Percentiles rank a stretch among this genome's conserved stretches.
Evolutionary conservation across 2,329 filamentous ascomycete species (phyloP).

Genomic region (Exophiala sp.): DNA sequence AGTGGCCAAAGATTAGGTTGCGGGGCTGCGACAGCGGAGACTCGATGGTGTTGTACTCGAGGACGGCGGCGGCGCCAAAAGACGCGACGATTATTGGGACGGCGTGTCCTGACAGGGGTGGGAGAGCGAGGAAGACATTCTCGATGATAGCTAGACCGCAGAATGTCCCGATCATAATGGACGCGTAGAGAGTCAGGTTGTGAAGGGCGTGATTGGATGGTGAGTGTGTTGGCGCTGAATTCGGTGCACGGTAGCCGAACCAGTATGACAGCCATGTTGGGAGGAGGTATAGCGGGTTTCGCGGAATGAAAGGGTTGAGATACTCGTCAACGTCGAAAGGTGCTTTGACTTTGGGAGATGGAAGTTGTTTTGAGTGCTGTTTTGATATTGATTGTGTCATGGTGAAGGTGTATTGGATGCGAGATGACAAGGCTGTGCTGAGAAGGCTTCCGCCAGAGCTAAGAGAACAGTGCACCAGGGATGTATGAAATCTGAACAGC

Average conservation of each 20-base stretch:
- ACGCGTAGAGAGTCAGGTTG: slow-evolving; percentile 58
- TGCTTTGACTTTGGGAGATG: background rate
- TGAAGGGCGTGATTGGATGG: slow-evolving; percentile 40
- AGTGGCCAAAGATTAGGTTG: slow-evolving; percentile 65
- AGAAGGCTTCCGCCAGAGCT: too few relatives aligned
- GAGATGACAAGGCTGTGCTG: background rate
- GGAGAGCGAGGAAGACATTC: slow-evolving; percentile 53
- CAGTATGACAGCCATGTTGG: slow-evolving; percentile 66
- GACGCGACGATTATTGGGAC: slow-evolving; percentile 64
- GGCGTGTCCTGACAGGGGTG: slow-evolving; percentile 51
- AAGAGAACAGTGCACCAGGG: too few relatives aligned
- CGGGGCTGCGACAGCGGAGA: slow-evolving; percentile 71
- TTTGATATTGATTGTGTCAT: background rate
- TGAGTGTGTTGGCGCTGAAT: slow-evolving; percentile 4
- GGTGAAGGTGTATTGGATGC: background rate
- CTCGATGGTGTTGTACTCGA: slow-evolving; percentile 69
- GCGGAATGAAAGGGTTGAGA: slow-evolving; percentile 66
- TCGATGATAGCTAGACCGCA: slow-evolving; percentile 59
- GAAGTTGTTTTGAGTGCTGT: background rate
- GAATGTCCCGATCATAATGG: slow-evolving; percentile 65
- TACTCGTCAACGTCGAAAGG: slow-evolving; percentile 71
- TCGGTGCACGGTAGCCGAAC: slow-evolving; percentile 57
- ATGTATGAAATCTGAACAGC: too few relatives aligned
- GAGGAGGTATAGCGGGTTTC: slow-evolving; percentile 59
- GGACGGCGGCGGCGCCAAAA: slow-evolving; percentile 72